These are phyloP conservation scores for Arthrobotrys pseudoclavata DNA, from an alignment of 2,329 filamentous ascomycete species.

Conservation along the genomic window DNA sequence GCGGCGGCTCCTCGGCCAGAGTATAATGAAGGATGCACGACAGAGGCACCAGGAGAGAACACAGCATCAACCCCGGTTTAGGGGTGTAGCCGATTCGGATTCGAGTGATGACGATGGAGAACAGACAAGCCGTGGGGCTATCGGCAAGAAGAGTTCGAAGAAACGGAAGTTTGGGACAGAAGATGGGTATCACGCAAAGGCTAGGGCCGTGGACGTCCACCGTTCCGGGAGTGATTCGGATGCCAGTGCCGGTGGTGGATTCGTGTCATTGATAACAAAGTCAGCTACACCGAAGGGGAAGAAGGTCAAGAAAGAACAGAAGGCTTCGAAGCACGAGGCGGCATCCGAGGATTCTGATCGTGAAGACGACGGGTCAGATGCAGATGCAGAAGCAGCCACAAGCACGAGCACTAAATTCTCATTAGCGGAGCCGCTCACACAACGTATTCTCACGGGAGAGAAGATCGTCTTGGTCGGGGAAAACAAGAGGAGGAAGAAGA, in stretches of 20 bases:
- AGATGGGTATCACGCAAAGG: slow-evolving; percentile 34
- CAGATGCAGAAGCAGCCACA: neutral
- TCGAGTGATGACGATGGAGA: slow-evolving; percentile 34
- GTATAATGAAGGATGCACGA: slow-evolving; percentile 41
- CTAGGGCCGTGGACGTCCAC: neutral
- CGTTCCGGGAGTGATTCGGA: slow-evolving; percentile 2
- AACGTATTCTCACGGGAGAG: neutral
- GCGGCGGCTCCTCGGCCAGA: slow-evolving; percentile 67
- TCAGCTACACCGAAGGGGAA: slow-evolving; percentile 59
- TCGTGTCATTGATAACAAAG: slow-evolving; percentile 14
- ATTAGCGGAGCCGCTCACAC: neutral
- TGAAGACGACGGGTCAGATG: neutral
- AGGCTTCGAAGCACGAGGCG: neutral
- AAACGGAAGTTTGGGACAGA: slow-evolving; percentile 6
- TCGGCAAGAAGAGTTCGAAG: slow-evolving; percentile 28
- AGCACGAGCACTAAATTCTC: no score
- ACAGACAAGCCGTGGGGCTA: slow-evolving; percentile 15
- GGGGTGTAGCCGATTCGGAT: neutral
- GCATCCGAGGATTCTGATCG: neutral
- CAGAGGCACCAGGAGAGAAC: slow-evolving; percentile 51
- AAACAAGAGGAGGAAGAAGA: slow-evolving; percentile 16
- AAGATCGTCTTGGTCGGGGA: slow-evolving; percentile 18
- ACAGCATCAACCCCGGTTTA: neutral
- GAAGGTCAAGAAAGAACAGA: slow-evolving; percentile 26
- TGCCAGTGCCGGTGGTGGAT: slow-evolving; percentile 20